A percentile compares a stretch with the other conserved stretches of the same genome.
Evolutionary conservation across 164 flowering plant species (phyloP).

Genomic region (Cinnamomum micranthum): DNA sequence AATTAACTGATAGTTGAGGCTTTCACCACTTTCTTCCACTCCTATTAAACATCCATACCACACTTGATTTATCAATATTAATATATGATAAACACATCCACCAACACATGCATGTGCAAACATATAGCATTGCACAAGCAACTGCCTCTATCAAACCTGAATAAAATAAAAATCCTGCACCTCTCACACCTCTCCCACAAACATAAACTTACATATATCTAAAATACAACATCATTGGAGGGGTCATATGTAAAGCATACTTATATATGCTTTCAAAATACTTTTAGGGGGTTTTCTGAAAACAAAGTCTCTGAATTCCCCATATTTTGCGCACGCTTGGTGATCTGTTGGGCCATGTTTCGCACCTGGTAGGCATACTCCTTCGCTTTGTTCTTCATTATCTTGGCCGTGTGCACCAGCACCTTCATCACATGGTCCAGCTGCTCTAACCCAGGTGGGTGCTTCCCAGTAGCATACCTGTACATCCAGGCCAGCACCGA

Average conservation of each 20-base stretch:
- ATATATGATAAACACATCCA: too few species aligned
- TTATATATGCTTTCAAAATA: too few species aligned
- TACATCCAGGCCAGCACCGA: conserved; percentile 23
- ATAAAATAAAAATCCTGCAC: too few species aligned
- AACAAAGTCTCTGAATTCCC: background rate
- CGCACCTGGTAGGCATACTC: conserved; percentile 30
- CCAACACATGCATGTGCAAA: too few species aligned
- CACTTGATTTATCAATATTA: too few species aligned
- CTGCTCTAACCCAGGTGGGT: conserved; percentile 39
- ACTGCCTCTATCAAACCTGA: too few species aligned
- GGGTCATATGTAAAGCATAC: too few species aligned
- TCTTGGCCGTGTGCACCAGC: conserved; percentile 36
- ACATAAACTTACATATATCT: background rate
- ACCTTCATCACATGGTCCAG: conserved; percentile 32
- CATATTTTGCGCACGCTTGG: background rate
- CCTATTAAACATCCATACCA: too few species aligned
- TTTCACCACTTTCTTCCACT: too few species aligned
- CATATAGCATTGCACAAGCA: too few species aligned
- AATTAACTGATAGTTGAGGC: too few species aligned
- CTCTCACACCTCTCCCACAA: background rate
- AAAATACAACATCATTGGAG: background rate
- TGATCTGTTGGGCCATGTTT: conserved; percentile 3
- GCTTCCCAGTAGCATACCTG: conserved; percentile 17
- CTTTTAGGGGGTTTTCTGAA: background rate
- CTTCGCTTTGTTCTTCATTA: conserved; percentile 43